These are phyloP conservation scores for Epichloe festucae DNA, from an alignment of 2,329 filamentous ascomycete genomes.

Conservation along the genomic window DNA sequence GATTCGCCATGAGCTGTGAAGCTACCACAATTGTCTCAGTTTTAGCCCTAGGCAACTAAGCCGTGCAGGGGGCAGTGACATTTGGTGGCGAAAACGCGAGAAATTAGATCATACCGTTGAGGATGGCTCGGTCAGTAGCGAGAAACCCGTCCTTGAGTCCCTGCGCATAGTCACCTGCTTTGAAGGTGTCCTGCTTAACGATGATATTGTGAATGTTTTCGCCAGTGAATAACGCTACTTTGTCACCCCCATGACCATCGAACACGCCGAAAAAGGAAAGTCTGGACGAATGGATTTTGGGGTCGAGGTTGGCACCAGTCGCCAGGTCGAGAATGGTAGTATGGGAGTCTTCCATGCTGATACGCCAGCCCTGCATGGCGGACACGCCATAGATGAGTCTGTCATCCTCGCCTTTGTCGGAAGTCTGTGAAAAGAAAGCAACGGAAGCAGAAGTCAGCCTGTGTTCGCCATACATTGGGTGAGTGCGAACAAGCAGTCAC, in stretches of 20 bases:
- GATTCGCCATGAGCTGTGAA: neutral
- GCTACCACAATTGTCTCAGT: neutral
- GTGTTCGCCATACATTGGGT: neutral
- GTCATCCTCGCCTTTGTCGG: conserved; percentile 83
- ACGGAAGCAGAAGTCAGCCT: conserved; percentile 13
- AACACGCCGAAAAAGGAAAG: conserved; percentile 97
- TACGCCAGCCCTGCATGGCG: conserved; percentile 99
- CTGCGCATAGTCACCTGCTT: conserved; percentile 82
- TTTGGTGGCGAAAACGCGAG: neutral
- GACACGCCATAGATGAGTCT: conserved; percentile 87
- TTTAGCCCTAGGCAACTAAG: neutral
- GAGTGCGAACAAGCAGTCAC: too few relatives aligned
- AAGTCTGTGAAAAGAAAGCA: conserved; percentile 45
- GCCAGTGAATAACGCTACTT: conserved; percentile 86
- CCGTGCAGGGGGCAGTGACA: neutral
- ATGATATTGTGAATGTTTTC: conserved; percentile 91
- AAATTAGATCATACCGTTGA: conserved; percentile 56
- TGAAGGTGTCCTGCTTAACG: conserved; percentile 87
- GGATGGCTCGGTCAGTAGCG: conserved; percentile 87
- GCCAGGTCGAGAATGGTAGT: conserved; percentile 71
- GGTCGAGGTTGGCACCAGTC: conserved; percentile 42
- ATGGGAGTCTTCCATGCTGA: conserved; percentile 98
- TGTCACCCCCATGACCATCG: conserved; percentile 93
- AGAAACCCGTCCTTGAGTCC: conserved; percentile 95
- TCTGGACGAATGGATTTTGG: conserved; percentile 55